These are phyloP conservation scores for Perilla frutescens DNA, from an alignment of 257 asterid species.

Conservation along the genomic window DNA sequence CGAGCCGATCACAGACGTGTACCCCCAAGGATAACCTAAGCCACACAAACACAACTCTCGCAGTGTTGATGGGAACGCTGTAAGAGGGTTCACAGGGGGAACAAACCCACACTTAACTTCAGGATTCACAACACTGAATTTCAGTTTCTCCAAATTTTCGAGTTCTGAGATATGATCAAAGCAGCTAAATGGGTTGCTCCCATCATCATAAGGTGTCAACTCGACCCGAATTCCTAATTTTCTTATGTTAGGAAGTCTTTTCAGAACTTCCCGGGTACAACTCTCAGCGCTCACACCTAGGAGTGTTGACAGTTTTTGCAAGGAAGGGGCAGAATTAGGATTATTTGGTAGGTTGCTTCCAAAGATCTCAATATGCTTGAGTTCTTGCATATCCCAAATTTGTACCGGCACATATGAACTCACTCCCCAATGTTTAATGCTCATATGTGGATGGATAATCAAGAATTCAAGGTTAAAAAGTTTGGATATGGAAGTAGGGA, in stretches of 20 bases:
- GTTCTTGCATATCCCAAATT: background rate
- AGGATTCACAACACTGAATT: too few species aligned
- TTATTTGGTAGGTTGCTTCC: background rate
- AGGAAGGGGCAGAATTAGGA: background rate
- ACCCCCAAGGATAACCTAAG: too few species aligned
- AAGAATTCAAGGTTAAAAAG: background rate
- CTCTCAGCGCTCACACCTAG: background rate
- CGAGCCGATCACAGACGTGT: too few species aligned
- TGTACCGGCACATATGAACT: background rate
- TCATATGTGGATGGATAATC: background rate
- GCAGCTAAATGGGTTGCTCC: too few species aligned
- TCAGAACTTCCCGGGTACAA: background rate
- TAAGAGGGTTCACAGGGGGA: too few species aligned
- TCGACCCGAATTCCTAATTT: background rate
- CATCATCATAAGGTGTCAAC: background rate
- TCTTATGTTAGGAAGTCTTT: background rate
- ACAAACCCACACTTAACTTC: too few species aligned
- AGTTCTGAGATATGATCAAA: too few species aligned
- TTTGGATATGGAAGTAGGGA: background rate
- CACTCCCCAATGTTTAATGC: background rate
- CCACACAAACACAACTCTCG: too few species aligned
- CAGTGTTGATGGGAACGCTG: too few species aligned
- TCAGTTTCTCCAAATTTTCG: too few species aligned
- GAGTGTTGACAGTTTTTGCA: background rate
- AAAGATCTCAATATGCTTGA: background rate